phyloP scores from a whole-genome alignment of 2,329 filamentous ascomycete species.

The Cytospora piceicola region DNA sequence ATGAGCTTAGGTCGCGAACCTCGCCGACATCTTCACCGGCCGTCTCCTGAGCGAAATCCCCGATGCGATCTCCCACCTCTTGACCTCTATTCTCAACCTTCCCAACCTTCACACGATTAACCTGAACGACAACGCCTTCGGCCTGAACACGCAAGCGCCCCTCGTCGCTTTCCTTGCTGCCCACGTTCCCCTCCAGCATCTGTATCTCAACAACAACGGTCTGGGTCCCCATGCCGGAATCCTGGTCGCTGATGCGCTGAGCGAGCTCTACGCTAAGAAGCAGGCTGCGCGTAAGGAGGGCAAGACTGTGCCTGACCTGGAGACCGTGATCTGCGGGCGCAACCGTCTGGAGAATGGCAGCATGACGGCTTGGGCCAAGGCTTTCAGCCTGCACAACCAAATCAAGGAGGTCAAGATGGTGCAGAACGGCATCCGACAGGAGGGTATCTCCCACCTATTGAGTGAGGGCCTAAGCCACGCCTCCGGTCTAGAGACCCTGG shows the following conservation, averaged over 20 bases:
- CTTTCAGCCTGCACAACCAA: constrained; percentile 80
- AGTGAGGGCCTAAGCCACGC: constrained; percentile 77
- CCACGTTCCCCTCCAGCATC: constrained; percentile 87
- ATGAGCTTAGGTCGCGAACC: constrained; percentile 69
- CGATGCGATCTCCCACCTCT: constrained; percentile 80
- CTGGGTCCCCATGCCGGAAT: constrained; percentile 90
- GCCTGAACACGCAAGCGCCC: constrained; percentile 90
- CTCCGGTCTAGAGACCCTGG: constrained; percentile 71
- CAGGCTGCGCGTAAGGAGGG: constrained; percentile 73
- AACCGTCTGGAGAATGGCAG: constrained; percentile 95
- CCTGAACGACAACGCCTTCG: constrained; percentile 97
- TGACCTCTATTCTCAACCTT: constrained; percentile 84
- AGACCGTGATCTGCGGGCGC: constrained; percentile 96
- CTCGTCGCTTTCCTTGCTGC: constrained; percentile 88
- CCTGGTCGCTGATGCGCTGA: constrained; percentile 85
- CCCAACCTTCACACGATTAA: constrained; percentile 89
- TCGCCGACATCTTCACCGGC: constrained; percentile 97
- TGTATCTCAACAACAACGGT: constrained; percentile 98
- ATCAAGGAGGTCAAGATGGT: constrained; percentile 94
- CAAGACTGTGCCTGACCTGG: constrained; percentile 76
- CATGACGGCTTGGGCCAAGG: constrained; percentile 92
- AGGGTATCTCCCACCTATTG: constrained; percentile 84
- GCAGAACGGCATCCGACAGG: constrained; percentile 94
- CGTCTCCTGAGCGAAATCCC: constrained; percentile 94
- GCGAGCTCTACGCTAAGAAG: constrained; percentile 82